These are phyloP conservation scores for Penicillium cinerascens DNA, from an alignment of 495 filamentous ascomycete genomes.

Conservation along the genomic window DNA sequence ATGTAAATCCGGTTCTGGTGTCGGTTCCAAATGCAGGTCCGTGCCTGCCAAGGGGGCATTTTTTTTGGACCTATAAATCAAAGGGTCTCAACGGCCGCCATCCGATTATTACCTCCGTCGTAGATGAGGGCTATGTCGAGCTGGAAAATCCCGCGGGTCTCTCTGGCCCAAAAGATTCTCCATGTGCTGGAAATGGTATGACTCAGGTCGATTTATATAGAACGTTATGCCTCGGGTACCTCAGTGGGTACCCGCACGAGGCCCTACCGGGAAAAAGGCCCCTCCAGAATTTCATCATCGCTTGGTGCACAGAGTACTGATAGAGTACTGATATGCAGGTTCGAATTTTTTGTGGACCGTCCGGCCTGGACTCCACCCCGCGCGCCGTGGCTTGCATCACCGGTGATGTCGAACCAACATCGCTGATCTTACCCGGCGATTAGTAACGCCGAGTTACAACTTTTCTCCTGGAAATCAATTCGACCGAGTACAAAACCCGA, in stretches of 20 bases:
- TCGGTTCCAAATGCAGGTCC: not conserved
- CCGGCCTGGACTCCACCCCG: not conserved
- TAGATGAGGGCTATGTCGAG: not conserved
- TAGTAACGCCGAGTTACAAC: not conserved
- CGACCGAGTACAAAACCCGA: not conserved
- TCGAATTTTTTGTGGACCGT: not conserved
- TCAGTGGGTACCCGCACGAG: not conserved
- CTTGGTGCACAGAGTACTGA: not conserved
- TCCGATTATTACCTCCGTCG: not conserved
- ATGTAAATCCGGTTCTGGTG: not conserved
- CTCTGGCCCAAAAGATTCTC: not conserved
- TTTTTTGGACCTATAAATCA: not conserved
- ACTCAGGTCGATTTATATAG: not conserved
- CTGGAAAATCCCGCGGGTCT: not conserved
- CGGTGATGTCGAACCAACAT: not conserved
- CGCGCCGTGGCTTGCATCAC: conserved; percentile 14
- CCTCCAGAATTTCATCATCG: not conserved
- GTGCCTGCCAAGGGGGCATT: not conserved
- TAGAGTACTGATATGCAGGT: not conserved
- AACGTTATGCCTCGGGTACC: not conserved
- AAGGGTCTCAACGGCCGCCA: not conserved
- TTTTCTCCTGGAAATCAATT: not conserved
- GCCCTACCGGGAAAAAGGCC: not conserved
- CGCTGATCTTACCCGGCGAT: conserved; percentile 1
- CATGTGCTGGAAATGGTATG: not conserved